Conservation (phyloP, 495 filamentous ascomycete genomes). For the Penicillium cosmopolitanum region DNA sequence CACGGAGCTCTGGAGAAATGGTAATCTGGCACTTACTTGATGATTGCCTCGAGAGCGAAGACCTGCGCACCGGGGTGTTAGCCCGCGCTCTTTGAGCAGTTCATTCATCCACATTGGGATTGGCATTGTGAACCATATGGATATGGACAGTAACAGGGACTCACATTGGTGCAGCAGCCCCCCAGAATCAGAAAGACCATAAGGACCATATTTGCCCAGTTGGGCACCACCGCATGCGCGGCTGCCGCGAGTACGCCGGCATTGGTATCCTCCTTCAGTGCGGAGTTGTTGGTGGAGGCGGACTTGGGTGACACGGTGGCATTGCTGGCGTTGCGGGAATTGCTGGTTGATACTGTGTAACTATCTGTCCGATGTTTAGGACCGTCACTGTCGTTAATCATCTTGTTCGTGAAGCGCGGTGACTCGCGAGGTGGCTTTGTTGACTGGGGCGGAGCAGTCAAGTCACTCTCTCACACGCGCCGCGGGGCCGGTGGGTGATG, state of each 20-base stretch:
- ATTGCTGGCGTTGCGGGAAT: not conserved
- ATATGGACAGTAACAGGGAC: constrained; percentile 15
- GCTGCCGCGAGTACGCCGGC: constrained; percentile 36
- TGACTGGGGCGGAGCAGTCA: too few species aligned
- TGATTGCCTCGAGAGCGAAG: constrained; percentile 92
- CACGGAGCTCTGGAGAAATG: not conserved
- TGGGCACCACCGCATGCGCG: constrained; percentile 59
- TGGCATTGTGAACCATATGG: too few species aligned
- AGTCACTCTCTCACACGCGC: too few species aligned
- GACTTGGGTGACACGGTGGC: not conserved
- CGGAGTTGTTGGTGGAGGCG: too few species aligned
- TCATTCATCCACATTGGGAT: too few species aligned
- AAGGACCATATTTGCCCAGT: constrained; percentile 66
- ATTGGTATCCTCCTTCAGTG: constrained; percentile 26
- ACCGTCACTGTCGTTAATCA: not conserved
- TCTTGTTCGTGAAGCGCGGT: too few species aligned
- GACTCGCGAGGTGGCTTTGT: too few species aligned
- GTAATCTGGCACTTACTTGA: constrained; percentile 57
- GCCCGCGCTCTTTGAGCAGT: not conserved
- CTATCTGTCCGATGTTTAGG: too few species aligned
- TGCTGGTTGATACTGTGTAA: not conserved
- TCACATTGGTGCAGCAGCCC: constrained; percentile 96
- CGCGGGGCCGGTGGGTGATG: too few species aligned
- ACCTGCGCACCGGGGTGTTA: constrained; percentile 54
- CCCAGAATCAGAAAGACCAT: constrained; percentile 93